phyloP scores from a whole-genome alignment of 805 yeast genomes.

The Torulaspora maleeae region DNA sequence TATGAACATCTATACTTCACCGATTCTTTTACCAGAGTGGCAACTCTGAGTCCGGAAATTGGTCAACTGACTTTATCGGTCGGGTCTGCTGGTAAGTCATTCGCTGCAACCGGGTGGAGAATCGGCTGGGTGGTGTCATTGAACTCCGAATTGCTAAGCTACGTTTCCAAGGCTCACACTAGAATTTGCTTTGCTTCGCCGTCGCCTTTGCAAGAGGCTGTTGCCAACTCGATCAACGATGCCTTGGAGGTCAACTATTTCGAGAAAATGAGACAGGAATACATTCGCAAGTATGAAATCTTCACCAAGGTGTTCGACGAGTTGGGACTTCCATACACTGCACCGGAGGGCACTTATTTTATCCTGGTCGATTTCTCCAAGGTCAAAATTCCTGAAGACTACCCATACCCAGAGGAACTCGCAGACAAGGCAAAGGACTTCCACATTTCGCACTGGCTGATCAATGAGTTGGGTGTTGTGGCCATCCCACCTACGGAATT shows the following conservation, averaged over 20 bases:
- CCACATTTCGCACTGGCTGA: slow-evolving; percentile 86
- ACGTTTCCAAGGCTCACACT: slow-evolving; percentile 85
- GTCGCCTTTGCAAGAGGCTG: slow-evolving; percentile 89
- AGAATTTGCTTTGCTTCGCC: slow-evolving; percentile 90
- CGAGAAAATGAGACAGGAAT: slow-evolving; percentile 60
- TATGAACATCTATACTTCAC: slow-evolving; percentile 83
- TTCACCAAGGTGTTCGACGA: slow-evolving; percentile 79
- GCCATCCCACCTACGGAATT: slow-evolving; percentile 98
- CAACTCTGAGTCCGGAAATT: slow-evolving; percentile 75
- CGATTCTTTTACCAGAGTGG: slow-evolving; percentile 70
- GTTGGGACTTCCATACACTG: slow-evolving; percentile 81
- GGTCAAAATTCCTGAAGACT: slow-evolving; percentile 71
- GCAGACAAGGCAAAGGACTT: slow-evolving; percentile 73
- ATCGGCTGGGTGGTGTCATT: slow-evolving; percentile 89
- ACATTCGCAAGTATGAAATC: slow-evolving; percentile 65
- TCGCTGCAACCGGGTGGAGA: slow-evolving; percentile 99
- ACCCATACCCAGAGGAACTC: slow-evolving; percentile 67
- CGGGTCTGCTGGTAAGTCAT: slow-evolving; percentile 96
- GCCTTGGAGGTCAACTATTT: slow-evolving; percentile 66
- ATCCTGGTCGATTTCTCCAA: slow-evolving; percentile 82
- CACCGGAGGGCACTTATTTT: slow-evolving; percentile 92
- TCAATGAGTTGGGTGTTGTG: slow-evolving; percentile 88
- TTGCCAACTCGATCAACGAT: slow-evolving; percentile 65
- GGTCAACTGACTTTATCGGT: slow-evolving; percentile 78
- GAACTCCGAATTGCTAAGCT: slow-evolving; percentile 70